Base-by-base conservation (phyloP, 768 basidiomycete genomes). In the Tricholoma furcatifolium region DNA sequence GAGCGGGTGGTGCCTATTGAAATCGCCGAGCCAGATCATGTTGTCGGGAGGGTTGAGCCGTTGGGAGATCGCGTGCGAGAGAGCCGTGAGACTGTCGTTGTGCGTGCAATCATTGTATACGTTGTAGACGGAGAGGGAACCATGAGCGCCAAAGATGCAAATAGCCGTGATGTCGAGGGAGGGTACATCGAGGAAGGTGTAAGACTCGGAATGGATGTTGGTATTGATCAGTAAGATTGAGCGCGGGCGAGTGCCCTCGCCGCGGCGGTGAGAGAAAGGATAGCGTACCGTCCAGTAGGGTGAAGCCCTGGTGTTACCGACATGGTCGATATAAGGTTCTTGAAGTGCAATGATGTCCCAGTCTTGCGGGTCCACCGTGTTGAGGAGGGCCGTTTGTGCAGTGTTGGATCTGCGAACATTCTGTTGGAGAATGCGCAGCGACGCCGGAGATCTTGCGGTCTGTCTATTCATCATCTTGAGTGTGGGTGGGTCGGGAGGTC, bases 391-490 rank as follows among this genome's bases (percentile, higher is more conserved):
- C 5, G 24, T 39, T 30, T 60, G 60, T 0, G 61, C 53, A 1
- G n/a, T 44, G 5, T 20, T 14, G 3, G 67, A 68, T 32, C 60
- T 63, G 57, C 62, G 60, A 3, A 64, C 18, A 32, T 70, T 70
- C 21, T 64, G 62, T 44, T 66, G 65, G 54, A 59, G 58, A 9
- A 69, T 62, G 0, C 58, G 39, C 3, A 67, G 48, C 3, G n/a
- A n/a, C 42, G 18, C 11, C 10, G 36, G 5, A 11, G 36, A 17
- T n/a, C 3, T 4, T 15, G 47, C 17, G 35, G 34, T 34, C n/a
- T 34, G 11, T 20, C 21, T 11, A 3, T 12, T 38, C 36, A 38
- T 38, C 36, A 38, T 14, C 17, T 38, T 38, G 36, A 17, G 36
- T 14, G 10, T 24, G 3, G 17, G 14, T 38, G 38, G 38, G 27